phyloP scores from a whole-genome alignment of 140 eudicot species.

The Anethum foeniculum region DNA sequence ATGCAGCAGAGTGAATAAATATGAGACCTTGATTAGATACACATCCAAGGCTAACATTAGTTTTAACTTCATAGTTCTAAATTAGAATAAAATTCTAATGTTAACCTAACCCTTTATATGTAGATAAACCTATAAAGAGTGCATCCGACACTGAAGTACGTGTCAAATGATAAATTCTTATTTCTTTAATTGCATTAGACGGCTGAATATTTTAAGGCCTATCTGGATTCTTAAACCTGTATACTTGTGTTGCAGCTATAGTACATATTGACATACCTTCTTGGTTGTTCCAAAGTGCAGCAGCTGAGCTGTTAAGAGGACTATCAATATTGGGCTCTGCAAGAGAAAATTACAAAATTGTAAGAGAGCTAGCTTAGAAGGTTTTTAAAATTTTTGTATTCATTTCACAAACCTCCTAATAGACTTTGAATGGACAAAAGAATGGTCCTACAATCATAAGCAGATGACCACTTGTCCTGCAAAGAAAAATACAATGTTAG shows the following conservation, averaged over 20 bases:
- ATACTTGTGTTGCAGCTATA: not conserved
- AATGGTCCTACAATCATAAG: constrained; percentile 81
- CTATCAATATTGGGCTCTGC: constrained; percentile 80
- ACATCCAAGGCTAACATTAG: no score
- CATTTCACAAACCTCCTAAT: constrained; percentile 57
- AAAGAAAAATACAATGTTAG: constrained; percentile 11
- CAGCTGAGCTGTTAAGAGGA: constrained; percentile 81
- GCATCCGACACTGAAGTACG: not conserved
- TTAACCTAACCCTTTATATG: no score
- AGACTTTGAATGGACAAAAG: constrained; percentile 83
- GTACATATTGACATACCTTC: constrained; percentile 40
- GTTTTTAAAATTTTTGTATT: constrained; percentile 1
- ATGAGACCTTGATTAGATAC: no score
- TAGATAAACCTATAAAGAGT: not conserved
- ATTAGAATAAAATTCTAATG: no score
- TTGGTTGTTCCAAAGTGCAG: constrained; percentile 70
- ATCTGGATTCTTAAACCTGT: not conserved
- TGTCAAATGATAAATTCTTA: not conserved
- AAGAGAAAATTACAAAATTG: constrained; percentile 14
- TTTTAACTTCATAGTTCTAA: no score
- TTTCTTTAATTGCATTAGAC: not conserved
- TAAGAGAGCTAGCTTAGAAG: not conserved
- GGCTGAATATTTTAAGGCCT: not conserved
- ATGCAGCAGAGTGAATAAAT: no score
- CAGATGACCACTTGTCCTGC: constrained; percentile 95